Evolutionary conservation across 2,329 filamentous ascomycete genomes (phyloP), one percentile per base, ranked within the genome.

Genomic region (Helotiales sp.): DNA sequence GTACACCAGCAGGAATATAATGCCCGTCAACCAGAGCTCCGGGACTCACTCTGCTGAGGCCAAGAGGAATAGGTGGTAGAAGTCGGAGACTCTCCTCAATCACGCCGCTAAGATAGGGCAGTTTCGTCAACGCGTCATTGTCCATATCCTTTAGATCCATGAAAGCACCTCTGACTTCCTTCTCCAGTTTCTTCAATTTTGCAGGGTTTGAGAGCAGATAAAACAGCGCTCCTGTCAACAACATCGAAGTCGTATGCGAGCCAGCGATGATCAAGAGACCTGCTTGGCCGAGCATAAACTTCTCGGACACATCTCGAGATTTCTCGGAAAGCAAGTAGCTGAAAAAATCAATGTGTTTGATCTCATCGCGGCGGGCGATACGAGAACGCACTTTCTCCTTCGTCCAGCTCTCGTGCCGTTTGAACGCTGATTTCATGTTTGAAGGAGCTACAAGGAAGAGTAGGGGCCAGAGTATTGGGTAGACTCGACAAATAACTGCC

Each of bases 101-200:
- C 12, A 72, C 69, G 4, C 73, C 73, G 19, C 63, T 47, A 8
- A 76, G 64, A 55, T 76, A 76, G 8, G 61, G 58, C 7, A 73
- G 57, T 24, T 67, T 64, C 22, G 63, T 60, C 3, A 72, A 55
- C 8, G 55, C 59, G 1, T 65, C 60, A 13, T 72, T 59, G 12
- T 63, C 71, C 50, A 76, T 69, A 12, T 73, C 69, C 1, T 67
- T 63, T 19, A 70, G 65, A 19, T 46, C 62, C 1, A 25, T 40
- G 62, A 74, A 72, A 1, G 63, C 54, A 5, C 49, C 42, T 1
- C 73, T 67, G 46, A 76, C 66, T 52, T 75, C 72, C 3, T 64
- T 40, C 1, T 51, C 65, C 22, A 75, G 65, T 27, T 64, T 69
- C 12, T 54, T 56, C 24, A 57, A 54, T 27, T 24, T 46, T 2